phyloP scores from a whole-genome alignment of 768 basidiomycete genomes.

The Cubamyces lactineus region DNA sequence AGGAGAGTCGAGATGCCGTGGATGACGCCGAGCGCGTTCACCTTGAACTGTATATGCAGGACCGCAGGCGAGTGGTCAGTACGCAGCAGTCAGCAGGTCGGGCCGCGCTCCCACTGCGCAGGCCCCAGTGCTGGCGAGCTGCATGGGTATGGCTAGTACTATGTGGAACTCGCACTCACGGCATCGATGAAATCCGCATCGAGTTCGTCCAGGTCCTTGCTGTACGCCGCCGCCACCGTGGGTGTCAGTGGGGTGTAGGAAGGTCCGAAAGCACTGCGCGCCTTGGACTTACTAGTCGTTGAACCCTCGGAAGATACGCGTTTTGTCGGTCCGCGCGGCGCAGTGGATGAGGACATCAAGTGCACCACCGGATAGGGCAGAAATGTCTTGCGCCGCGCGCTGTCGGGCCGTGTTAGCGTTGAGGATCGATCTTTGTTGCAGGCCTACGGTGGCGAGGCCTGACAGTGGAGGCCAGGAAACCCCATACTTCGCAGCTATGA shows the following conservation, averaged over 20 bases:
- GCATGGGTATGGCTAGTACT: not conserved
- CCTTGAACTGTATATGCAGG: conserved; percentile 35
- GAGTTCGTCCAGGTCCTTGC: conserved; percentile 15
- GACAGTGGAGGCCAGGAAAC: too few species aligned
- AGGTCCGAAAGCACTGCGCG: not conserved
- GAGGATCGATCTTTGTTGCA: not conserved
- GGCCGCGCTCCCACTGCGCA: too few species aligned
- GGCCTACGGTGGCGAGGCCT: not conserved
- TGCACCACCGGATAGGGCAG: not conserved
- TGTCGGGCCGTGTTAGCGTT: conserved; percentile 24
- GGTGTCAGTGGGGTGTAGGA: too few species aligned
- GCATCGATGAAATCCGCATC: conserved; percentile 21
- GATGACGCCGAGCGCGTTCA: conserved; percentile 42
- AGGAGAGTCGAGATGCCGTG: conserved; percentile 42
- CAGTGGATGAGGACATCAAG: conserved; percentile 8
- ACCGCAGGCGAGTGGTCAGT: not conserved
- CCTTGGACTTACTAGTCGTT: conserved; percentile 3
- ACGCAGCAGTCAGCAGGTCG: too few species aligned
- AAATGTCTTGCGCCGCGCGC: conserved; percentile 9
- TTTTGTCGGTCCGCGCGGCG: not conserved
- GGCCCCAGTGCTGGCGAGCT: too few species aligned
- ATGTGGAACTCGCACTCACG: not conserved
- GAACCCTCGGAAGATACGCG: not conserved
- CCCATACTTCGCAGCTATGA: conserved; percentile 34
- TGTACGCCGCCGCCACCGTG: not conserved